A percentile compares a stretch with the other conserved stretches of the same genome.
These are phyloP conservation scores for Cytospora leucostoma DNA, from an alignment of 2,329 filamentous ascomycete genomes.

Conservation along the genomic window DNA sequence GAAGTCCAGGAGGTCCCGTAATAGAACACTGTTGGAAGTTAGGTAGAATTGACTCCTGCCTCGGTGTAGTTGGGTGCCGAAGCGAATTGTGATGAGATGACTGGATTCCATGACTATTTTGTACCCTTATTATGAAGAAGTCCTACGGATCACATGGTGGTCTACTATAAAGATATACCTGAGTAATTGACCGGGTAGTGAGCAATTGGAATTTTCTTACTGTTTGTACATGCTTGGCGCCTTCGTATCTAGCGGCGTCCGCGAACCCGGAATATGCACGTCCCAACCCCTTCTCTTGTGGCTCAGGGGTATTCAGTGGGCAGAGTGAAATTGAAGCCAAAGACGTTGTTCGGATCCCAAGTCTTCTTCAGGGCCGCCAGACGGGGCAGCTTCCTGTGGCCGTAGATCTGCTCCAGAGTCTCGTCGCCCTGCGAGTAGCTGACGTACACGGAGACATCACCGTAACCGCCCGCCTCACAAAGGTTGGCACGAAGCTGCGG, in stretches of 20 bases:
- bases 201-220: background rate
- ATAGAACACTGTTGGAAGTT: no score
- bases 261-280: background rate
- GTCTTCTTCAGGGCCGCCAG: background rate
- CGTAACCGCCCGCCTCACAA: background rate
- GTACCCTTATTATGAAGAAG: background rate
- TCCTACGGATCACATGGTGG: background rate
- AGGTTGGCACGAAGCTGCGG: background rate
- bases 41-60: no score
- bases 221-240: background rate
- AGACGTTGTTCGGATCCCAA: slow-evolving; percentile 7
- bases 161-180: background rate
- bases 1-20: no score
- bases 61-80: no score
- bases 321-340: slow-evolving; percentile 1
- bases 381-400: background rate
- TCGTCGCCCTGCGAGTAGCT: slow-evolving; percentile 1
- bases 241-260: background rate
- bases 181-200: background rate
- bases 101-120: no score
- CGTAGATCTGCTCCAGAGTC: background rate
- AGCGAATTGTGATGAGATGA: no score
- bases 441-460: slow-evolving; percentile 2
- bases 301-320: background rate
- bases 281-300: background rate